Evolutionary conservation across 768 basidiomycete species (phyloP).

Genomic region (Leccinellum luteum): DNA sequence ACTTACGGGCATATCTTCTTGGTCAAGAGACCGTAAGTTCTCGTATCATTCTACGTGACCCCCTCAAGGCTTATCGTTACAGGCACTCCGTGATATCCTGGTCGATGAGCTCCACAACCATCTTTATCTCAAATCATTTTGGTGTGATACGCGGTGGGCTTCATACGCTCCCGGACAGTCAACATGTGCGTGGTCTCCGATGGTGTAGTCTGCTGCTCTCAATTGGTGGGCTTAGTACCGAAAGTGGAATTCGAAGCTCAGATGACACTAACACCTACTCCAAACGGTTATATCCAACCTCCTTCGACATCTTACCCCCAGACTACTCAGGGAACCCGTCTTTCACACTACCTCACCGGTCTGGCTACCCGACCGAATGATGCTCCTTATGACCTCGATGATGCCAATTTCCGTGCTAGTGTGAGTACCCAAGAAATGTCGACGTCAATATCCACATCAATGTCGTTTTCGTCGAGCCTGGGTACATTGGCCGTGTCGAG

Average conservation of each 20-base stretch:
- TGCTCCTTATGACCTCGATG: slow-evolving; percentile 63
- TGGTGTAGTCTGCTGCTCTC: slow-evolving; percentile 3
- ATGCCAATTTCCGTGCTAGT: slow-evolving; percentile 31
- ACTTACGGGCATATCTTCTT: slow-evolving; percentile 79
- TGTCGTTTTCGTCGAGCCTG: slow-evolving; percentile 27
- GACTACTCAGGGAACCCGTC: slow-evolving; percentile 43
- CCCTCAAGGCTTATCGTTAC: slow-evolving; percentile 11
- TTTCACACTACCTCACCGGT: slow-evolving; percentile 62
- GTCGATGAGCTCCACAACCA: slow-evolving; percentile 96
- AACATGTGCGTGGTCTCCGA: slow-evolving; percentile 49
- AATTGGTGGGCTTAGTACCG: slow-evolving; percentile 46
- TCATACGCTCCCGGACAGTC: slow-evolving; percentile 80
- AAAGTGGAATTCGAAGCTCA: slow-evolving; percentile 65
- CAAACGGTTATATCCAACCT: slow-evolving; percentile 20
- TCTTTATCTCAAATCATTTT: slow-evolving; percentile 95
- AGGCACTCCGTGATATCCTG: slow-evolving; percentile 91
- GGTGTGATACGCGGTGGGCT: slow-evolving; percentile 92
- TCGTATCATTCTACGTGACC: background rate
- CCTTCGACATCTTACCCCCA: slow-evolving; percentile 39
- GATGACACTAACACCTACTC: slow-evolving; percentile 18
- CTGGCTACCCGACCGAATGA: slow-evolving; percentile 75
- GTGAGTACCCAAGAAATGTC: slow-evolving; percentile 20
- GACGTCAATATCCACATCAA: slow-evolving; percentile 17
- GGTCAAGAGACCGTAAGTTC: slow-evolving; percentile 80
- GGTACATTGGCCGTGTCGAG: slow-evolving; percentile 17